Percentiles rank a stretch among this genome's conserved stretches.
Evolutionary conservation across 495 filamentous ascomycete genomes (phyloP).

Genomic region (Pyronema domesticum): DNA sequence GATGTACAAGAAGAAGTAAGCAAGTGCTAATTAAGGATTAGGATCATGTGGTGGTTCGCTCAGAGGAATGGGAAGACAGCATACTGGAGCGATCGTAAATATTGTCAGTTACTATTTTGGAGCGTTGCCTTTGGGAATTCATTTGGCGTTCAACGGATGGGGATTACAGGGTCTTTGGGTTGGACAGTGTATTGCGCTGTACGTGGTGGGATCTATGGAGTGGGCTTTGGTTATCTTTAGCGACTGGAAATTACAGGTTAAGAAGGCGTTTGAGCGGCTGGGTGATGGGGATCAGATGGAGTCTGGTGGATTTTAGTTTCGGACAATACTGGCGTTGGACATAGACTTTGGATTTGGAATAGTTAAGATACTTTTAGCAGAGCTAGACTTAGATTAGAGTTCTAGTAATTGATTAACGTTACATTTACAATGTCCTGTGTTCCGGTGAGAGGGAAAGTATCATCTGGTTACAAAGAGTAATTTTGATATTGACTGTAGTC

Average conservation of each 20-base stretch:
- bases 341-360: too few relatives aligned
- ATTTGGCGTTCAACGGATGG: conserved; percentile 78
- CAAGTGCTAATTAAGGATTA: not conserved
- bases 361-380: too few relatives aligned
- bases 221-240: conserved; percentile 67
- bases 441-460: too few relatives aligned
- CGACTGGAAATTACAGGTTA: conserved; percentile 62
- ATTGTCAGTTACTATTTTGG: conserved; percentile 76
- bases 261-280: conserved; percentile 59
- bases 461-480: too few relatives aligned
- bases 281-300: conserved; percentile 40
- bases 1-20: too few relatives aligned
- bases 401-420: too few relatives aligned
- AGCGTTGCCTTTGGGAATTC: conserved; percentile 69
- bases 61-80: conserved; percentile 73
- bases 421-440: too few relatives aligned
- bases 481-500: too few relatives aligned
- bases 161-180: conserved; percentile 71
- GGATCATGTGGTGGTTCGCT: conserved; percentile 61
- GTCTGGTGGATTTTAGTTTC: conserved; percentile 14
- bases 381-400: too few relatives aligned
- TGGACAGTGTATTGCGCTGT: conserved; percentile 77
- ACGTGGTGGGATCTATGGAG: conserved; percentile 60
- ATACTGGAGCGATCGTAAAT: conserved; percentile 78
- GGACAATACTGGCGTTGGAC: too few relatives aligned